These are phyloP conservation scores for Metschnikowia gruessii DNA, from an alignment of 805 yeast genomes.

Conservation along the genomic window DNA sequence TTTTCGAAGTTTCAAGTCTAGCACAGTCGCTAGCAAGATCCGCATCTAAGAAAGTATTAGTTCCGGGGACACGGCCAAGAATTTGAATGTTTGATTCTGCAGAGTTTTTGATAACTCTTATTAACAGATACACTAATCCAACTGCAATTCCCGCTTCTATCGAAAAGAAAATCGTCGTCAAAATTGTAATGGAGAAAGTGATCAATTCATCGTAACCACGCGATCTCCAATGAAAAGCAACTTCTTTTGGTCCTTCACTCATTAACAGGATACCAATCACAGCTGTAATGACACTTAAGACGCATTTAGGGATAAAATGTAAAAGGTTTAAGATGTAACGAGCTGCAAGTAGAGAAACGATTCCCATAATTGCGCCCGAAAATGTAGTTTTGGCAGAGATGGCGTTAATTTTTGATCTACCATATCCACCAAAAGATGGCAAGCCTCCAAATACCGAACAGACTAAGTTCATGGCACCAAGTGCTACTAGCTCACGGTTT, in stretches of 20 bases:
- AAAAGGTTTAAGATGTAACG: conserved; percentile 58
- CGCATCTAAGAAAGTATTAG: conserved; percentile 42
- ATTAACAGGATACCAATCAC: conserved; percentile 62
- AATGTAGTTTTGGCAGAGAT: conserved; percentile 79
- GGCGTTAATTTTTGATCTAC: conserved; percentile 85
- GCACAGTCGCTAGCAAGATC: conserved; percentile 24
- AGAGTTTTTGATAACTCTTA: conserved; percentile 77
- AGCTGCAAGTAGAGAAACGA: conserved; percentile 64
- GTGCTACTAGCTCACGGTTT: conserved; percentile 86
- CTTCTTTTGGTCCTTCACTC: conserved; percentile 60
- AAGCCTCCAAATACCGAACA: conserved; percentile 67
- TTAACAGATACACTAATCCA: conserved; percentile 79
- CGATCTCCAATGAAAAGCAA: conserved; percentile 68
- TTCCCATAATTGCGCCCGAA: conserved; percentile 83
- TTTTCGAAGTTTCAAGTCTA: background rate
- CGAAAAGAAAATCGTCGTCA: conserved; percentile 63
- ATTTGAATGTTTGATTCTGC: conserved; percentile 83
- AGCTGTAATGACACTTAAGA: conserved; percentile 75
- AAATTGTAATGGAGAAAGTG: conserved; percentile 62
- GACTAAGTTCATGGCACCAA: conserved; percentile 71
- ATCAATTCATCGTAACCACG: conserved; percentile 74
- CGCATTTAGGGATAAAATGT: conserved; percentile 73
- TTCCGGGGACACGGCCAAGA: conserved; percentile 53
- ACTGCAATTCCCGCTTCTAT: conserved; percentile 86
- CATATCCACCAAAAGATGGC: conserved; percentile 96